Evolutionary conservation across 2,329 filamentous ascomycete species (phyloP), one percentile per base, ranked within the genome.

Genomic region (Fusarium caatingaense): DNA sequence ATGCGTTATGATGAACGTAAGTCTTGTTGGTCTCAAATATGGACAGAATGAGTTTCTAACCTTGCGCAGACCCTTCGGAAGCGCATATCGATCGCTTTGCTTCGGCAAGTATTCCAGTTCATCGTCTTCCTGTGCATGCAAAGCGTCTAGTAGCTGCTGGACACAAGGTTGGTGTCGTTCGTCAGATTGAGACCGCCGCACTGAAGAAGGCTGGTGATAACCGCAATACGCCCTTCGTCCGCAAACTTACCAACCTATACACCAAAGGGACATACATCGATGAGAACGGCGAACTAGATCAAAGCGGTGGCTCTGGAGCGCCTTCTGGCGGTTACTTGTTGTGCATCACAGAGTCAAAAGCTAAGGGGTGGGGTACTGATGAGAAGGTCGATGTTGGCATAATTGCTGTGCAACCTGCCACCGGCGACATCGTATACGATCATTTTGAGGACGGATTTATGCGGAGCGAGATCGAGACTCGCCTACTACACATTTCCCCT

Each of bases 181-280:
- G 95, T 28, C 96, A 99, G 80, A 85, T 97, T 28, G 96, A 99
- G 80, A 99, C 96, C 0, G 96, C 96, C 4, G 96, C 96, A 0
- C 83, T 99, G 65, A 99, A 99, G 79, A 97, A 97, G 69, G 96
- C 90, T 2, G 95, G 96, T 46, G 94, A 97, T 78, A 99, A 98
- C 79, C 89, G 93, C 61, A 98, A 97, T 76, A 88, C 94, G 0
- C 94, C 96, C 0, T 99, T 99, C 74, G 88, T 93, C 40, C 90
- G 96, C 37, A 96, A 97, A 75, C 89, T 99, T 74, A 98, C 96
- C 18, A 98, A 97, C 76, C 86, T 99, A 9, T 99, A 99, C 81
- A 99, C 96, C 11, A 99, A 98, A 79, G 96, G 94, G 45, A 99
- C 96, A 4, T 99, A 98, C 74, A 91, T 99, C 60, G 96, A 98